phyloP scores from a whole-genome alignment of 345 rosid genomes.

The Lenwebbia sp. region DNA sequence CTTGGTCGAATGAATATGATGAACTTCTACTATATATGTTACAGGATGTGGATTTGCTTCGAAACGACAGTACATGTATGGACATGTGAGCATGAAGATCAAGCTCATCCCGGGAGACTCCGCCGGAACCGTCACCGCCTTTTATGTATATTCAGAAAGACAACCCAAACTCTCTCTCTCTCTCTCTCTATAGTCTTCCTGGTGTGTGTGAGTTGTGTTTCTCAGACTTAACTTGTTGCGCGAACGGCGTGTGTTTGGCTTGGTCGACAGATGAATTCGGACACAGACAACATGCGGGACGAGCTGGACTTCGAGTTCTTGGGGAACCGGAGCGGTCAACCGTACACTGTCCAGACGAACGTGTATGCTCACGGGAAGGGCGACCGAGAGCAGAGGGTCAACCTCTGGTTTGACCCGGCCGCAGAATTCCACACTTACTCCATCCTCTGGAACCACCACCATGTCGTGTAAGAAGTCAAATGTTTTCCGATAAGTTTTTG shows the following conservation, averaged over 20 bases:
- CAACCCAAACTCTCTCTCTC: not conserved
- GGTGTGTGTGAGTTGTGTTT: too few species aligned
- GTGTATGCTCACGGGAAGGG: not conserved
- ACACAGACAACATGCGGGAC: not conserved
- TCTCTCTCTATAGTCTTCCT: not conserved
- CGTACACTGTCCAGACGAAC: not conserved
- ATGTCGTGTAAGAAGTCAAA: not conserved
- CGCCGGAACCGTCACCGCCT: not conserved
- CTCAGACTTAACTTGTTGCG: too few species aligned
- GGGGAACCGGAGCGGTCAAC: not conserved
- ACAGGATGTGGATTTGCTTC: conserved; percentile 93
- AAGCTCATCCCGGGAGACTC: not conserved
- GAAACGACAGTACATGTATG: conserved; percentile 57
- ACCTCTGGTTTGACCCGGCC: not conserved
- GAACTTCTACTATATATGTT: not conserved
- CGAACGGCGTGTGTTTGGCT: too few species aligned
- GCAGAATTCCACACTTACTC: not conserved
- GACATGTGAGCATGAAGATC: conserved; percentile 38
- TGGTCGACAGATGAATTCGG: not conserved
- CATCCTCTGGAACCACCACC: not conserved
- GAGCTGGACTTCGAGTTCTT: not conserved
- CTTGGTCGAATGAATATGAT: not conserved
- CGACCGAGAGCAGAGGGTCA: not conserved
- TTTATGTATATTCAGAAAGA: not conserved
- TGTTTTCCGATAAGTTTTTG: too few species aligned